A percentile compares a stretch with the other conserved stretches of the same genome.
Conservation (phyloP, 1,284 basidiomycete species). For the Pisolithus thermaeus region DNA sequence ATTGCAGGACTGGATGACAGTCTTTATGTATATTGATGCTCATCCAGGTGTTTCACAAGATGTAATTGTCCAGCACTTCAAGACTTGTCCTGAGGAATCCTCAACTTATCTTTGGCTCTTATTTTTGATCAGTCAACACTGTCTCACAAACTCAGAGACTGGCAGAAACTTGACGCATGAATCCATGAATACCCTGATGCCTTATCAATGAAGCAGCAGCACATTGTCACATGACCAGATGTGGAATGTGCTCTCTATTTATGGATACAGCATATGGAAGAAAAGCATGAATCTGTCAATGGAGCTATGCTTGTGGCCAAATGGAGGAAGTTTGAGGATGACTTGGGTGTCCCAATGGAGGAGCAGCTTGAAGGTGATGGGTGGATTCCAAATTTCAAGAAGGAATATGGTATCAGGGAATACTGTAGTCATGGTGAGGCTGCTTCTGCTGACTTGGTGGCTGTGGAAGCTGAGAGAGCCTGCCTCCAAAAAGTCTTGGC, state of each 20-base stretch:
- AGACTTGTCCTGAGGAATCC: no score
- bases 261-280: conserved; percentile 29
- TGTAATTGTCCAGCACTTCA: no score
- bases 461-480: background rate
- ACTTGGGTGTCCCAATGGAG: background rate
- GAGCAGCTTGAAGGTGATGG: background rate
- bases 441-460: background rate
- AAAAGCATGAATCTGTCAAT: conserved; percentile 18
- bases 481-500: background rate
- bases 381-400: background rate
- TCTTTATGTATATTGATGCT: no score
- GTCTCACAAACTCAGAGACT: no score
- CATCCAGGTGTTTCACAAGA: no score
- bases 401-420: background rate
- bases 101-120: no score
- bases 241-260: conserved; percentile 15
- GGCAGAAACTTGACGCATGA: no score
- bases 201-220: background rate
- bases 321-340: background rate
- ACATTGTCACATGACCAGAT: conserved; percentile 1
- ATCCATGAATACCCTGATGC: background rate
- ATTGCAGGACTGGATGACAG: no score
- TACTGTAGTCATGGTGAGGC: background rate
- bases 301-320: conserved; percentile 24
- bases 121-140: no score